These are phyloP conservation scores for Aspergillaceae sp. DNA, from an alignment of 2,329 filamentous ascomycete species.

Conservation along the genomic window DNA sequence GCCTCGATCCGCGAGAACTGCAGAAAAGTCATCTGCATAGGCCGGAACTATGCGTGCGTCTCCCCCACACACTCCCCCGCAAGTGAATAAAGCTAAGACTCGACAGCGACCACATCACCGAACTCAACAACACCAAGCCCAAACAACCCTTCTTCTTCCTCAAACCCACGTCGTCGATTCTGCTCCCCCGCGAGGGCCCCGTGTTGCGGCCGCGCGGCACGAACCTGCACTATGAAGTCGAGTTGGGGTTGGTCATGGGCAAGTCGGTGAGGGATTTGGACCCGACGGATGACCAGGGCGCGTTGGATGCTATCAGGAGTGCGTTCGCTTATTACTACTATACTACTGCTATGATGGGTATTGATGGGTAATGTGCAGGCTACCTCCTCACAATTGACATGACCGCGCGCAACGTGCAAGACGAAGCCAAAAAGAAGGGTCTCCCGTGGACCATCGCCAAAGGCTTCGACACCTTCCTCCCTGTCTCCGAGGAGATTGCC, in stretches of 20 bases:
- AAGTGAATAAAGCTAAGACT: not conserved
- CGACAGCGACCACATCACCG: conserved; percentile 79
- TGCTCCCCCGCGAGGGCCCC: conserved; percentile 68
- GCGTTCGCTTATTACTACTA: conserved; percentile 26
- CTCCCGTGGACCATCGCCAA: conserved; percentile 95
- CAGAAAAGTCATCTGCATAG: conserved; percentile 82
- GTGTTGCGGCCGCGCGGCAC: conserved; percentile 76
- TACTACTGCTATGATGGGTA: not conserved
- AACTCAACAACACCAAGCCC: conserved; percentile 77
- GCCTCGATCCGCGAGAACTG: conserved; percentile 44
- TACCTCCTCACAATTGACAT: conserved; percentile 94
- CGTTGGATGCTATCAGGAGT: conserved; percentile 71
- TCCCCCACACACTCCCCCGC: not conserved
- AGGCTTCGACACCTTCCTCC: conserved; percentile 95
- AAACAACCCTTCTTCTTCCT: conserved; percentile 99
- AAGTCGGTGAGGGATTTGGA: conserved; percentile 69
- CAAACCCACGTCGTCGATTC: conserved; percentile 81
- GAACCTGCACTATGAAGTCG: conserved; percentile 87
- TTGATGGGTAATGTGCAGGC: conserved; percentile 38
- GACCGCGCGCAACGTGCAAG: conserved; percentile 91
- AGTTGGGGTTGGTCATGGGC: conserved; percentile 82
- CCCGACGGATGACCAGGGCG: conserved; percentile 63
- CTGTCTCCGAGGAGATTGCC: conserved; percentile 70
- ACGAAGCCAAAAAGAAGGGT: conserved; percentile 94
- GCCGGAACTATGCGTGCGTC: conserved; percentile 86